Evolutionary conservation across 108 stramenopile species (phyloP), one percentile per base, ranked within the genome.

Genomic region (Heterococcus sp.): DNA sequence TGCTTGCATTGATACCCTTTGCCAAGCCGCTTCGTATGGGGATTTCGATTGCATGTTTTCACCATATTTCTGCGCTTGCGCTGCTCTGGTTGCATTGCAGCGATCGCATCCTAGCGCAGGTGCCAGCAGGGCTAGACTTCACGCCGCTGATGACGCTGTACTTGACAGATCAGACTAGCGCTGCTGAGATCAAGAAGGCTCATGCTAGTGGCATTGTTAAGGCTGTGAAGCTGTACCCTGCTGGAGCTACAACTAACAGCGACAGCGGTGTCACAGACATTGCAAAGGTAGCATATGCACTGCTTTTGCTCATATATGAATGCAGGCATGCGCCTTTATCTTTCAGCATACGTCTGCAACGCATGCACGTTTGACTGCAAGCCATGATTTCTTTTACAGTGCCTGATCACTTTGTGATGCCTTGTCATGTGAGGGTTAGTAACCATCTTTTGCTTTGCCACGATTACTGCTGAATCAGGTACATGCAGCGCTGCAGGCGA

Each of bases 141-240:
- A 84, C 92, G 76, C 96, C 96, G 14, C 85, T 98, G 38, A 98
- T 97, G 96, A 96, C 95, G 0, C 88, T 99, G 2, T 99, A 98
- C 76, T 83, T 99, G 32, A 98, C 97, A 5, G 98, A 99, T 71
- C 91, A 89, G 3, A 97, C 98, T 27, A 80, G 78, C 2, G 91
- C 94, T 27, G 94, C 96, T 66, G 97, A 98, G 82, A 95, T 98
- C 40, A 90, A 90, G 81, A 91, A 92, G 65, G 92, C 93, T 32
- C 89, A 85, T 38, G 85, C 75, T 26, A 91, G 92, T 3, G 93
- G 92, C 29, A 66, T 78, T 58, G 89, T 98, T 32, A 81, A 89
- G 28, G 97, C 93, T 0, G 93, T 92, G 85, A 99, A 99, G 85
- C 95, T 94, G 68, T 99, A 99, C 86, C 98, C 98, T 2, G 96